Base-by-base conservation (phyloP, 2,329 filamentous ascomycete species). In the Colletotrichum destructivum region DNA sequence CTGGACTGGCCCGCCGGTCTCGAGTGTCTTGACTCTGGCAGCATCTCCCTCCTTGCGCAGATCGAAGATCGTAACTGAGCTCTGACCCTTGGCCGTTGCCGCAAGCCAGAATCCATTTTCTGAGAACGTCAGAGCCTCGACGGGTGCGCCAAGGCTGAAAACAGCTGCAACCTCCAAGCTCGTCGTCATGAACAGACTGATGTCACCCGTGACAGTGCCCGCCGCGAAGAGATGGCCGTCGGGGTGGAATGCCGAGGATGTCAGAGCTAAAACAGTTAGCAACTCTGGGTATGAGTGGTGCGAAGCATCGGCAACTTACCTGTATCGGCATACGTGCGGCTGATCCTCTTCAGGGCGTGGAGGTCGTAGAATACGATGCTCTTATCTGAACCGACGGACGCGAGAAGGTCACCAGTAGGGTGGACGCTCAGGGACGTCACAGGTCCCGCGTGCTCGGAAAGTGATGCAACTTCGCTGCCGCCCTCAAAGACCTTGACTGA, bases 31-130 rank as follows among this genome's bases (percentile, higher is more conserved):
- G 79, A 92, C 91, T 77, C 91, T 89, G 6, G 92, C 91, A 21
- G 93, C 92, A 75, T 94, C 95, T 73, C 96, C 93, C 76, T 98
- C 91, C 83, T 97, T 98, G 76, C 96, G 92, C 72, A 99, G 87
- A 81, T 98, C 96, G 87, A 97, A 98, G 66, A 98, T 90, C 12
- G 93, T 93, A 47, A 98, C 92, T 31, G 88, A 92, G 26, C 91
- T 93, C 75, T 95, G 93, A 40, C 91, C 91, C 81, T 94, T 91
- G 70, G 92, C 91, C 9, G 92, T 92, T 6, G 94, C 93, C 1
- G 96, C 96, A 74, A 99, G 91, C 94, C 95, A 98, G 77, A 94
- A 98, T 31, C 96, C 96, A 77, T 99, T 99, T 82, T 99, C 96
- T 0, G 95, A 98, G 83, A 99, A 99, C 70, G 89, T 88, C 51